phyloP scores from a whole-genome alignment of 495 filamentous ascomycete genomes.

The Evansstolkia leycettana region DNA sequence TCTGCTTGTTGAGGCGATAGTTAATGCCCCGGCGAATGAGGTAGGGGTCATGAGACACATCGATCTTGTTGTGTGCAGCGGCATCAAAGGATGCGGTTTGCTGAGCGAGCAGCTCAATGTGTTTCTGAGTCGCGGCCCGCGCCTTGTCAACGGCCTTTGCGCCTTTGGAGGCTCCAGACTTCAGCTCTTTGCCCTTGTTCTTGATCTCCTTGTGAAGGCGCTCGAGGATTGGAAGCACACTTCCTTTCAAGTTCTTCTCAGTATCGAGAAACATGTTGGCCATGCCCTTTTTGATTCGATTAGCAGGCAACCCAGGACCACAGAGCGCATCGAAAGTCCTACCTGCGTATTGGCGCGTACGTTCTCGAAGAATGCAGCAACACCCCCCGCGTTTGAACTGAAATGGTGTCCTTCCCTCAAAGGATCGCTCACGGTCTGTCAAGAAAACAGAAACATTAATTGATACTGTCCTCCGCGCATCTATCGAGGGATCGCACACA shows the following conservation, averaged over 20 bases:
- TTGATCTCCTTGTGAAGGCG: conserved; percentile 93
- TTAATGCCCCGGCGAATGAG: conserved; percentile 69
- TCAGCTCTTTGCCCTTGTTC: conserved; percentile 80
- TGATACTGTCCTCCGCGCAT: too few species aligned
- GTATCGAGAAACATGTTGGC: conserved; percentile 78
- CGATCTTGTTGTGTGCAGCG: conserved; percentile 47
- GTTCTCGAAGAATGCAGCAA: conserved; percentile 85
- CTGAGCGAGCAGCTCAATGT: conserved; percentile 86
- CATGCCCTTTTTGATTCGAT: conserved; percentile 41
- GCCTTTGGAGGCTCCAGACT: conserved; percentile 69
- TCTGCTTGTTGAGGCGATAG: conserved; percentile 78
- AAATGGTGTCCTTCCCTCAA: conserved; percentile 84
- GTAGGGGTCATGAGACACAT: conserved; percentile 72
- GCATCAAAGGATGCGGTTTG: conserved; percentile 66
- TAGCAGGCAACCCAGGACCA: too few species aligned
- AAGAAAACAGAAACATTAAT: too few species aligned
- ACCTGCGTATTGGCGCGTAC: conserved; percentile 84
- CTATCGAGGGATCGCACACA: too few species aligned
- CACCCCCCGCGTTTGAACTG: conserved; percentile 69
- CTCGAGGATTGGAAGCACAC: conserved; percentile 76
- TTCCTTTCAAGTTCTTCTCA: conserved; percentile 72
- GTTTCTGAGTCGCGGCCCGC: conserved; percentile 75
- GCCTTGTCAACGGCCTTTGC: conserved; percentile 88
- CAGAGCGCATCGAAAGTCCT: conserved; percentile 4
- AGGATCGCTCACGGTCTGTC: conserved; percentile 70